Evolutionary conservation across 2,329 filamentous ascomycete species (phyloP), one percentile per base, ranked within the genome.

Genomic region (Aspergillus calidoustus): DNA sequence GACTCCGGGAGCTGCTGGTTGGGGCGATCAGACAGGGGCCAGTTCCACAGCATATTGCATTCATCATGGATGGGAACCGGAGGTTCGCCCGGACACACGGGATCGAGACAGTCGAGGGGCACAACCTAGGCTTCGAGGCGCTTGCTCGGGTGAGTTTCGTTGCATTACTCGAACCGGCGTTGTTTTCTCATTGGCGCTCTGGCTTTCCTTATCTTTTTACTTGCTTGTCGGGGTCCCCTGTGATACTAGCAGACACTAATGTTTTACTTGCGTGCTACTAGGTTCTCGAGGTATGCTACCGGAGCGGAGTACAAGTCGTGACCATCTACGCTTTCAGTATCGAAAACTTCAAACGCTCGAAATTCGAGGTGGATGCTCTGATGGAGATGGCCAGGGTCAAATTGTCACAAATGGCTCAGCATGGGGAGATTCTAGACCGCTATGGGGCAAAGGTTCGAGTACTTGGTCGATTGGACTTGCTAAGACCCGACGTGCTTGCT

Each of bases 351-450:
- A 97, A 98, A 77, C 89, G 95, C 6, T 94, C 93, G 23, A 93
- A 95, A 78, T 95, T 96, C 78, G 95, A 99, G 77, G 95, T 99
- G 8, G 93, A 97, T 74, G 93, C 92, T 31, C 82, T 99, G 65
- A 99, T 99, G 95, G 91, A 96, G 74, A 92, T 99, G 84, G 94
- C 94, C 63, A 97, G 97, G 81, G 88, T 95, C 71, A 98, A 98
- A 80, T 84, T 99, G 28, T 88, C 91, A 63, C 95, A 99, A 77
- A 83, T 99, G 69, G 89, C 91, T 28, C 92, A 97, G 72, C 95
- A 99, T 71, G 95, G 95, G 31, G 93, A 97, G 72, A 83, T 99
- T 28, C 84, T 99, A 43, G 93, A 98, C 71, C 89, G 91, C 65
- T 99, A 98, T 72, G 95, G 94, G 38, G 95, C 94, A 30, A 87